Evolutionary conservation across 306 rosid genomes (phyloP), one percentile per base, ranked within the genome.

Genomic region (Luffa aegyptiaca): DNA sequence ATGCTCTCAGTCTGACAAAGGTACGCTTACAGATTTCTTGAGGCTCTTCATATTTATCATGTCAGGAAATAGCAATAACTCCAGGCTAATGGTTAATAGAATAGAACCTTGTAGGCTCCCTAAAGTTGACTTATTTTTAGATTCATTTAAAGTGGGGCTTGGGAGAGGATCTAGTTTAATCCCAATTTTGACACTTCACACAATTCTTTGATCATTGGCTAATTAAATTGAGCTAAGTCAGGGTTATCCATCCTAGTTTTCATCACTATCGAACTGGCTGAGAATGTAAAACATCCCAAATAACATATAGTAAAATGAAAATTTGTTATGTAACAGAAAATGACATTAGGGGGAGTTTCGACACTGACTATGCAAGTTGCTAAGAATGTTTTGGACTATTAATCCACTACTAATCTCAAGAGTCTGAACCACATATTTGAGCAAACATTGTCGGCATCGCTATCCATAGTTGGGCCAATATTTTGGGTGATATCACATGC

Each of bases 1-100:
- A 74, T 74, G 78, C 62, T 14, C 44, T 46, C 57, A 6, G 76
- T 46, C 76, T 45, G 76, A 71, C 39, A 45, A 71, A 71, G 76
- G 76, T 71, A 71, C 76, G 57, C 41, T 71, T 14, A 26, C 44
- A 51, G 59, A 49, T 74, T 74, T 74, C 78, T 74, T 74, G 78
- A 33, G 44, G 12, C 41, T 71, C 56, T 45, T 71, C 41, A 46
- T 71, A 6, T 13, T 71, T 71, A 7, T 71, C 41, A 71, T 26
- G 37, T 71, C 41, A 21, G 41, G 37, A 71, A 46, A 45, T 71
- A 31, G 57, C 76, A 45, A 71, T 71, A 71, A 71, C 76, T 12
- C 56, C 16, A 46, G 10, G 20, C 9, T 46, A 71, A 21, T 20
- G 18, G n/a, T 3, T 71, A 71, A 45, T 20, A 45, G 31, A 26